Base-by-base conservation (phyloP, 225 moss, liverwort and hornwort species). In the Neckera pumila region DNA sequence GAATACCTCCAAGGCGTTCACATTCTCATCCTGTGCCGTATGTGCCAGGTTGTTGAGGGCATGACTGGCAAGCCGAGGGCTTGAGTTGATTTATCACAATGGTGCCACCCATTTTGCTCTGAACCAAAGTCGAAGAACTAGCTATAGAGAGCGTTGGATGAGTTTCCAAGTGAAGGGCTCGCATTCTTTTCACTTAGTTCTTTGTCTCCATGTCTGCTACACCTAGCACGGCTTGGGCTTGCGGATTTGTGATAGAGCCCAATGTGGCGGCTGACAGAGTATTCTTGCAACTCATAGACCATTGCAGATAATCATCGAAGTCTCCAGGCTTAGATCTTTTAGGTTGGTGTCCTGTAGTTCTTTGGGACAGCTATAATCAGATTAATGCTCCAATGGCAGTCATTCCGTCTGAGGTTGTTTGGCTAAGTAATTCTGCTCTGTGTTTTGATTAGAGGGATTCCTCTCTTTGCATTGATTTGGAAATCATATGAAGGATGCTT, bases 41-140 rank as follows among this genome's bases (percentile, higher is more conserved):
- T 91, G 86, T 65, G 84, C 47, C 85, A 91, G 91, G 90, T 93
- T 87, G 93, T 90, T 59, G 91, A 93, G 88, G 87, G 91, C 36
- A 91, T 90, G 91, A 91, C 91, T 42, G 91, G 89, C 1, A 93
- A 91, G 80, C 25, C 86, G 57, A 90, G 89, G 67, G 82, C 78
- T 84, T 90, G 87, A 91, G 65, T 58, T 54, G 81, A 49, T 75
- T 42, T 83, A 38, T 28, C n/a, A 42, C 51, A 76, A 86, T 57
- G 63, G 63, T 85, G 66, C 21, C 63, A 71, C 75, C 34, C 61
- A 45, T 73, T 78, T 73, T 40, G 69, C 65, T 73, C 59, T 59
- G 73, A 85, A 27, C 30, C 63, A 70, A 85, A 74, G 89, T 79
- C 25, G 67, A 78, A 79, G 87, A 79, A 80, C 60, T 60, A 82